Percentiles rank a stretch among this genome's conserved stretches.
phyloP scores from a whole-genome alignment of 78 protist genomes.

The Polysphondylium violaceum region DNA sequence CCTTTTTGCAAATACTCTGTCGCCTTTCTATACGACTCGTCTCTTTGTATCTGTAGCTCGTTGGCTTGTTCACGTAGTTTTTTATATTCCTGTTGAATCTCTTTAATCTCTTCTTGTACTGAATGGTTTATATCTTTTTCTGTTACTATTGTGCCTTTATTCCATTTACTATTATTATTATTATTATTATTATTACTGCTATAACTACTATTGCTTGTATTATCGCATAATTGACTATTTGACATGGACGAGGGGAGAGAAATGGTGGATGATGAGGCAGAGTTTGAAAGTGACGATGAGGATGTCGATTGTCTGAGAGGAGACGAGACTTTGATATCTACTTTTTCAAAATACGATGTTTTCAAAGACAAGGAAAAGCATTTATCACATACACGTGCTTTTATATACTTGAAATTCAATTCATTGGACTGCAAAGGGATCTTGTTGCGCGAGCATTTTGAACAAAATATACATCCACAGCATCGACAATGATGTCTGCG shows the following conservation, averaged over 20 bases:
- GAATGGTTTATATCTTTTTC: background rate
- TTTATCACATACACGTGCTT: background rate
- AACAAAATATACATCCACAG: background rate
- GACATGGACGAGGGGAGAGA: background rate
- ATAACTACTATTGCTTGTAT: background rate
- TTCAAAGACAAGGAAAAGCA: background rate
- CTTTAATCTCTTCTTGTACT: background rate
- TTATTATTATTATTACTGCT: too few relatives aligned
- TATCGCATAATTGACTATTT: background rate
- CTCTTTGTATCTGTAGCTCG: background rate
- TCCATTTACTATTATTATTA: background rate
- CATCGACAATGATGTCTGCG: constrained; percentile 3
- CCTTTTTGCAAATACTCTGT: background rate
- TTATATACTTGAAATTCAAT: too few relatives aligned
- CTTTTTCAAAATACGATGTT: background rate
- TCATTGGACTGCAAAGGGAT: background rate
- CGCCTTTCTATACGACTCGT: background rate
- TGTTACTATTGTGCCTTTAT: background rate
- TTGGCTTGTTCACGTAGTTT: background rate
- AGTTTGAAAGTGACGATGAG: background rate
- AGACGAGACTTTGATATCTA: background rate
- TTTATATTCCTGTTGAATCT: background rate
- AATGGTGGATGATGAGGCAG: background rate
- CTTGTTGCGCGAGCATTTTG: background rate
- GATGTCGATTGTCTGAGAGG: background rate